Base-by-base conservation (phyloP, 305 asterid species). In the Petunia hybrid region DNA sequence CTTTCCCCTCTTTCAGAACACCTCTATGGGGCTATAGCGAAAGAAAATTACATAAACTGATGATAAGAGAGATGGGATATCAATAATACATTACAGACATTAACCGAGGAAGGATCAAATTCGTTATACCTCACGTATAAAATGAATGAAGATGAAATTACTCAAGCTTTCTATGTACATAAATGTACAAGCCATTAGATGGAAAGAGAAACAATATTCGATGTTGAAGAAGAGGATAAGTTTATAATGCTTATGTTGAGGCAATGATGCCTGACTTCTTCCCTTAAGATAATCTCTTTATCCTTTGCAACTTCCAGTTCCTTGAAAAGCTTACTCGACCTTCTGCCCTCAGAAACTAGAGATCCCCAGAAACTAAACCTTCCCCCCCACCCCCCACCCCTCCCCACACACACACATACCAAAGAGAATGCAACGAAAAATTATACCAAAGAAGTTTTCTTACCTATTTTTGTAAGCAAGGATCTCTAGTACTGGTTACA, bases 381-480 rank as follows among this genome's bases (percentile, higher is more conserved):
- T 7, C 3, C 1, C 38, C 67, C 41, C 42, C 68, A 6, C 42
- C 41, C 14, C 42, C 43, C 68, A 2, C 14, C 1, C 31, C 31
- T 0, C 59, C 59, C 59, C 59, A 3, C 31, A 22, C 31, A 22
- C 31, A 22, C 31, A 22, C 31, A 22, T 0, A 22, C 31, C 31
- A 22, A 22, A 71, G 8, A 71, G 3, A 31, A 71, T 7, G 43
- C 62, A 43, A 46, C 12, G 77, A 42, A 71, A 12, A 71, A 51
- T 73, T 51, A 51, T 63, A 51, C 63, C 78, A 36, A 13, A 60
- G 61, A 73, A 63, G 46, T 10, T 51, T 36, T 63, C 78, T 73
- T 13, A 73, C 8, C 36, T 12, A 48, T 22, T 22, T 22, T 22
- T 22, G 31, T 22, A 22, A 22, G 31, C 31, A 22, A 22, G 31